phyloP scores from a whole-genome alignment of 2,329 filamentous ascomycete genomes.

The Aspergillus neoniger region DNA sequence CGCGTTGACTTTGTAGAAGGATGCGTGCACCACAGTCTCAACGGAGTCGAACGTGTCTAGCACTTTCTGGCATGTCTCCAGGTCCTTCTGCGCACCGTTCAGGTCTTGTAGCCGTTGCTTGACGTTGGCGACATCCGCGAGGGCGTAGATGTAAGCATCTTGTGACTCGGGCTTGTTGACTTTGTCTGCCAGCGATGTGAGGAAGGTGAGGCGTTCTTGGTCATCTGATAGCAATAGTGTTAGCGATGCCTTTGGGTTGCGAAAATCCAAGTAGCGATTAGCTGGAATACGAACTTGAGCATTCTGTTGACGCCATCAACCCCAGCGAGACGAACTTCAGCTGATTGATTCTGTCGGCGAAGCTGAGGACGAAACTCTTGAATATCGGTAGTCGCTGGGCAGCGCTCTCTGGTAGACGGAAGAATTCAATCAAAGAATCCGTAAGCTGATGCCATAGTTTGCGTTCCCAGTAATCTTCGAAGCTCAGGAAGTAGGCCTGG shows the following conservation, averaged over 20 bases:
- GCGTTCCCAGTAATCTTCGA: slow-evolving; percentile 97
- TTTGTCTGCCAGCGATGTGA: slow-evolving; percentile 78
- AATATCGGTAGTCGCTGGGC: slow-evolving; percentile 86
- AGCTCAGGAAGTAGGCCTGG: slow-evolving; percentile 82
- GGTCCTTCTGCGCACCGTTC: slow-evolving; percentile 79
- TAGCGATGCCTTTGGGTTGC: not conserved
- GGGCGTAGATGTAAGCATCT: slow-evolving; percentile 93
- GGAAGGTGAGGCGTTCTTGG: slow-evolving; percentile 80
- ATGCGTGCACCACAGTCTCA: slow-evolving; percentile 90
- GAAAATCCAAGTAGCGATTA: not conserved
- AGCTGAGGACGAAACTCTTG: slow-evolving; percentile 91
- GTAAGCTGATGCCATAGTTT: slow-evolving; percentile 99
- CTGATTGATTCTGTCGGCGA: slow-evolving; percentile 98
- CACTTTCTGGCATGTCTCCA: slow-evolving; percentile 84
- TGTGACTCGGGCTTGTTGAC: slow-evolving; percentile 91
- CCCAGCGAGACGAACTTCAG: slow-evolving; percentile 92
- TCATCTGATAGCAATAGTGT: slow-evolving; percentile 63
- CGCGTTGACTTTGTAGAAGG: slow-evolving; percentile 94
- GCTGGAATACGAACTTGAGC: slow-evolving; percentile 41
- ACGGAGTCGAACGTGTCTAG: slow-evolving; percentile 92
- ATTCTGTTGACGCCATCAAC: slow-evolving; percentile 82
- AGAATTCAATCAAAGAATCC: slow-evolving; percentile 83
- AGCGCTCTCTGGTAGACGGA: slow-evolving; percentile 76
- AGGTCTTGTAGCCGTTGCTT: slow-evolving; percentile 79
- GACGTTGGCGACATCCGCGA: slow-evolving; percentile 83